Evolutionary conservation across 768 basidiomycete species (phyloP), one percentile per base, ranked within the genome.

Genomic region (Dacryopinax spathularia): DNA sequence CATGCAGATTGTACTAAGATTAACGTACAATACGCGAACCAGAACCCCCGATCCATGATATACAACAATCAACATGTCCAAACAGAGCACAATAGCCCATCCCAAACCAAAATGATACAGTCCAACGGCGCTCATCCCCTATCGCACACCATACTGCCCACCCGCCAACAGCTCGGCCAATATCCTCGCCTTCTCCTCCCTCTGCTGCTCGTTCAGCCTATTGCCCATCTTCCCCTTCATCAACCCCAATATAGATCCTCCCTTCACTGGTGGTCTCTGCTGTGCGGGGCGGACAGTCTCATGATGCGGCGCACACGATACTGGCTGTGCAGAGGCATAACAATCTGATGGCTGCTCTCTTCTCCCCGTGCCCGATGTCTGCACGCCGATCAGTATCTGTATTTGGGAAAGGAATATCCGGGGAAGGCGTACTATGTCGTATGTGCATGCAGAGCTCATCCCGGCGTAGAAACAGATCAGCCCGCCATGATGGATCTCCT

Each of bases 161-260:
- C 48, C 48, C 15, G 48, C 48, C 48, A 56, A 56, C 31, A 56
- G 31, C 15, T 56, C 48, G 2, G 48, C 48, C 48, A 56, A 20
- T 15, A 56, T 56, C 25, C 48, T 3, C 25, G 48, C 48, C 48
- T 56, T 56, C 48, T 56, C 48, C 18, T 56, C 48, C 5, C 48
- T 22, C 29, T 56, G 48, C 48, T 56, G 48, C 25, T 25, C 48
- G 5, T 22, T 56, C 48, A 56, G 25, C 48, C 48, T 56, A 29
- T 29, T 56, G 5, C 48, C 48, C 48, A 29, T 56, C 48, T 56
- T 56, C 25, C 48, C 48, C 48, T 56, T 56, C 48, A 56, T 56
- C 25, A 56, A 22, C 5, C 48, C 48, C 48, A 56, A 27, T 22
- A 56, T 56, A 10, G 48, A 56, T 29, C 48, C 48, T 4, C 25